These are phyloP conservation scores for Sporisorium graminicola DNA, from an alignment of 1,284 basidiomycete genomes.

Conservation along the genomic window DNA sequence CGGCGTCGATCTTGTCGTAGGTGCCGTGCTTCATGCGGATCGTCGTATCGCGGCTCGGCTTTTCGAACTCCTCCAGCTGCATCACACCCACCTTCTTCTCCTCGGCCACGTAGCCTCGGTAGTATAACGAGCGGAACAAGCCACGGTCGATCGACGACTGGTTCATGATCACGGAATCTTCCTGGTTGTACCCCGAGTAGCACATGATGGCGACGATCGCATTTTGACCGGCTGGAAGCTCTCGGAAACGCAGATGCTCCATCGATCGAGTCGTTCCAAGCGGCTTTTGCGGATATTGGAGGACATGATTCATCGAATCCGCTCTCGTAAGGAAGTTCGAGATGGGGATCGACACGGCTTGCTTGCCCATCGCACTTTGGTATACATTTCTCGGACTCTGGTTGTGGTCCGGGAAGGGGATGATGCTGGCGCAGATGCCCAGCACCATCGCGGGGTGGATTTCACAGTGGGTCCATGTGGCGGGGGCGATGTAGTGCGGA, in stretches of 20 bases:
- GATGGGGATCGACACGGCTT: conserved; percentile 88
- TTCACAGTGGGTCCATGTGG: conserved; percentile 96
- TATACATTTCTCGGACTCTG: conserved; percentile 99
- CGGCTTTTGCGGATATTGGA: conserved; percentile 97
- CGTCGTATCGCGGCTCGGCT: conserved; percentile 91
- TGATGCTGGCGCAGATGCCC: conserved; percentile 97
- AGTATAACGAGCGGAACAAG: conserved; percentile 98
- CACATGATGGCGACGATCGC: conserved; percentile 97
- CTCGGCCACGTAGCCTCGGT: conserved; percentile 94
- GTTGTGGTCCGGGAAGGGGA: conserved; percentile 99
- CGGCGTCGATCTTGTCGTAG: conserved; percentile 97
- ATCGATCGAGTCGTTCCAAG: conserved; percentile 97
- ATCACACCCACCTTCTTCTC: conserved; percentile 97
- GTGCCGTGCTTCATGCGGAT: conserved; percentile 97
- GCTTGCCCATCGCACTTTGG: conserved; percentile 93
- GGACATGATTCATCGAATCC: conserved; percentile 81
- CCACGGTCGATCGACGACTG: conserved; percentile 98
- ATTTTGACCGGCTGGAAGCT: conserved; percentile 96
- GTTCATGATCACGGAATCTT: conserved; percentile 99
- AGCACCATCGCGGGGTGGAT: conserved; percentile 99
- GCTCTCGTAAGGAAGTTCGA: conserved; percentile 94
- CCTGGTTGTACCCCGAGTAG: conserved; percentile 99
- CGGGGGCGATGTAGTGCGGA: conserved; percentile 59
- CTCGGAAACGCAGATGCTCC: conserved; percentile 98
- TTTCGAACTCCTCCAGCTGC: conserved; percentile 88